These are phyloP conservation scores for Neonectria neomacrospora DNA, from an alignment of 2,329 filamentous ascomycete genomes.

Conservation along the genomic window DNA sequence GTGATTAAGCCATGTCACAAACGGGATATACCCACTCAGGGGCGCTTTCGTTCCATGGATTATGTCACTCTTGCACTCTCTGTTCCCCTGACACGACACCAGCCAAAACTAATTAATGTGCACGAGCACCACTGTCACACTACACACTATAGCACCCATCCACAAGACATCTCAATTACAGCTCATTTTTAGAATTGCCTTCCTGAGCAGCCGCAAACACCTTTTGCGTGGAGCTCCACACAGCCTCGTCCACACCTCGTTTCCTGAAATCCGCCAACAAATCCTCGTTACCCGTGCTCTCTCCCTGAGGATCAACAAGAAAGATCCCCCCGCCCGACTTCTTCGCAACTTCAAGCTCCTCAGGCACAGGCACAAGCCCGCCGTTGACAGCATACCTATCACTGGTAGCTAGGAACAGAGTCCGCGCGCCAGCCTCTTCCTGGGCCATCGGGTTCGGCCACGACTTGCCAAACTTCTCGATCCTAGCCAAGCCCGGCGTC, in stretches of 20 bases:
- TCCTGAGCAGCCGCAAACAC: not conserved
- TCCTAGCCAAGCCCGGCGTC: not conserved
- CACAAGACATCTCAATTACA: not conserved
- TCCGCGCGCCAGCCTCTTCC: not conserved
- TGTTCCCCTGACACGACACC: not conserved
- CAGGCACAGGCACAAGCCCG: not conserved
- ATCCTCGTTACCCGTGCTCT: constrained; percentile 16
- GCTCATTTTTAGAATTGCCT: not conserved
- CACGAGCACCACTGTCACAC: too few relatives aligned
- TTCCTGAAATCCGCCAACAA: constrained; percentile 9
- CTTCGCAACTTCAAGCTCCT: not conserved
- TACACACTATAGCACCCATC: too few relatives aligned
- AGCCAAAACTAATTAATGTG: too few relatives aligned
- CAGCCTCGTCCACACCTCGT: not conserved
- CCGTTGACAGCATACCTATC: not conserved
- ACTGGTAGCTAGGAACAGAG: constrained; percentile 9
- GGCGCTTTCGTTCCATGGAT: not conserved
- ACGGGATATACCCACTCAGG: not conserved
- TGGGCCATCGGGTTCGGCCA: constrained; percentile 1
- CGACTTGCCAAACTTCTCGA: constrained; percentile 6
- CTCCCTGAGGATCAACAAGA: constrained; percentile 9
- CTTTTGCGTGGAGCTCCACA: not conserved
- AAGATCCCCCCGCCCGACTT: constrained; percentile 11
- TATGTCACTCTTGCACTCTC: not conserved
- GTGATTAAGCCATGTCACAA: not conserved